Percentiles rank a stretch among this genome's conserved stretches.
Conservation (phyloP, 129 eudicot species). For the Tagetes erecta region DNA sequence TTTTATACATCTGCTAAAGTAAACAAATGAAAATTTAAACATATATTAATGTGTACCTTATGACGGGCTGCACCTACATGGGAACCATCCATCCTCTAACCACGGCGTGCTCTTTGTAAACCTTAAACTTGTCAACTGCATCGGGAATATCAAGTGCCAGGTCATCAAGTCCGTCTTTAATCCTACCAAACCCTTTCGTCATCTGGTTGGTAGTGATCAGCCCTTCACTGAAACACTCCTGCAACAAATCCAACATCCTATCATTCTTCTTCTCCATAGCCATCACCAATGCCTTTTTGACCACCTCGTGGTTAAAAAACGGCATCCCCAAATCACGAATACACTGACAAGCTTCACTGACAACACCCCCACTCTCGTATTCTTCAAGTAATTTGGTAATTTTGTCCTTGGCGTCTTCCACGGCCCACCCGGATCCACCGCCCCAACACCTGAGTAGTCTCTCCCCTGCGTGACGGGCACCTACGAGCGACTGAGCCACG, state of each 20-base stretch:
- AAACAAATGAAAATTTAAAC: slow-evolving; percentile 28
- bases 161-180: slow-evolving; percentile 86
- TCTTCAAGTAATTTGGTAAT: slow-evolving; percentile 82
- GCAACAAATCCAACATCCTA: slow-evolving; percentile 73
- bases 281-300: slow-evolving; percentile 88
- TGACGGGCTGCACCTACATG: not conserved
- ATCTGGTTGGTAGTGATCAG: slow-evolving; percentile 85
- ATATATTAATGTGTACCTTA: not conserved
- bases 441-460: slow-evolving; percentile 94
- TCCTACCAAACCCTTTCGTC: slow-evolving; percentile 81
- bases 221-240: slow-evolving; percentile 82
- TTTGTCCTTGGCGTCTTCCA: slow-evolving; percentile 94
- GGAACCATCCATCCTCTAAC: slow-evolving; percentile 69
- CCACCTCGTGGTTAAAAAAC: slow-evolving; percentile 92
- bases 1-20: slow-evolving; percentile 29
- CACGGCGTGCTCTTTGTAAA: slow-evolving; percentile 59
- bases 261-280: slow-evolving; percentile 98
- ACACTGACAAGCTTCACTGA: slow-evolving; percentile 84
- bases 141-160: slow-evolving; percentile 89
- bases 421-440: slow-evolving; percentile 99
- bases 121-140: slow-evolving; percentile 58
- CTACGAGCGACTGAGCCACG: slow-evolving; percentile 62
- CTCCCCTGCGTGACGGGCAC: slow-evolving; percentile 95
- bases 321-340: slow-evolving; percentile 91
- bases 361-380: slow-evolving; percentile 78